phyloP scores from a whole-genome alignment of 2,329 filamentous ascomycete species.

The Coniochaeta sp. region DNA sequence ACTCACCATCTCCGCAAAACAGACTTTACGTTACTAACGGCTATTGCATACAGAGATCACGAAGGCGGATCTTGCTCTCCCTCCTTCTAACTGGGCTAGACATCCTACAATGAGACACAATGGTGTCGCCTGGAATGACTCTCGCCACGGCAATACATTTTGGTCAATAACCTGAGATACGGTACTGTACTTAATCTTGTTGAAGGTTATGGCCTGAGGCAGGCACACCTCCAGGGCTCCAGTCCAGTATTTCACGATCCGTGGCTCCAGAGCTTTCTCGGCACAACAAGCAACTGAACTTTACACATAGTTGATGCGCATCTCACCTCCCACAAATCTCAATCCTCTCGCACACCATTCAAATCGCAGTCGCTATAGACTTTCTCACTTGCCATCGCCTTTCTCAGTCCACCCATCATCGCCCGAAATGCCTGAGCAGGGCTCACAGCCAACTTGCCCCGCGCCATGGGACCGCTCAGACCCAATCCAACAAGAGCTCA shows the following conservation, averaged over 20 bases:
- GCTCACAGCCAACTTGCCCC: background rate
- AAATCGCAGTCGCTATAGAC: background rate
- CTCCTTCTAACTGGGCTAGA: no score
- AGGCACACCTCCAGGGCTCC: no score
- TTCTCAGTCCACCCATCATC: background rate
- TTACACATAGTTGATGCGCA: background rate
- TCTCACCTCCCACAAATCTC: background rate
- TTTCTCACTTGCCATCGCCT: background rate
- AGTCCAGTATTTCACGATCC: no score
- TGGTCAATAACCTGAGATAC: no score
- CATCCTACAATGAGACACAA: no score
- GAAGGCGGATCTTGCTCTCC: no score
- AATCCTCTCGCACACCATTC: background rate
- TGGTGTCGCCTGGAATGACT: no score
- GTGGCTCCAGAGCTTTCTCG: background rate
- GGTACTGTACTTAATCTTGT: no score
- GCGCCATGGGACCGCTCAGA: background rate
- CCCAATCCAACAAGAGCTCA: background rate
- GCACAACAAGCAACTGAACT: background rate
- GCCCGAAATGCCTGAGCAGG: background rate
- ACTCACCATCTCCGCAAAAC: background rate
- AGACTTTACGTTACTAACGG: no score
- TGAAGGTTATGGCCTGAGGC: no score
- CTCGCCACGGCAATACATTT: no score
- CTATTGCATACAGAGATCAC: no score